Evolutionary conservation across 2,329 filamentous ascomycete species (phyloP), one percentile per base, ranked within the genome.

Genomic region (Cyphellophora europaea): DNA sequence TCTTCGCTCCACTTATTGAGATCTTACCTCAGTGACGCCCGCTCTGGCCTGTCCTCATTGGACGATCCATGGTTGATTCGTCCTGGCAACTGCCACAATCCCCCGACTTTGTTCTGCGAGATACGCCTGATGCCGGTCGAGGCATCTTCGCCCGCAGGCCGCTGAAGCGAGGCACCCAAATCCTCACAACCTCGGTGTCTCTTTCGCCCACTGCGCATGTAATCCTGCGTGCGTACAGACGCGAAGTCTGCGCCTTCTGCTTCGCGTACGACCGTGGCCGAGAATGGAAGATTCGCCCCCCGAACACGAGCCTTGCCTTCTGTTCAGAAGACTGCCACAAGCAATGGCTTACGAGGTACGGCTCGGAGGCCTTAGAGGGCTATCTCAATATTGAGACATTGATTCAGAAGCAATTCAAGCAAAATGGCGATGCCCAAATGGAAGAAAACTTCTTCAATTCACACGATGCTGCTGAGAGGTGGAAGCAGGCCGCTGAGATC

Each of bases 231-330:
- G 27, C 32, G 6, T 44, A 44, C 28, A 30, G 35, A 6, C 31
- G 33, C 21, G 41, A 44, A 34, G 41, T 44, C 14, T 44, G 41
- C 27, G 35, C 41, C 11, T 34, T 33, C 19, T 44, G 41, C 25
- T 44, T 44, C 25, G 13, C 33, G 6, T 44, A 44, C 28, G 31
- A 44, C 14, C 35, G 41, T 16, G 41, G 41, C 12, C 18, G 39
- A 10, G 19, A 38, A 16, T 44, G 41, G 41, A 44, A 44, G 21
- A 30, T 34, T 14, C 38, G 41, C 5, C 30, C 33, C 12, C 11
- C 27, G 11, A 13, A 35, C 5, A 18, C 23, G 6, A 35, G 29
- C 3, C 17, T 33, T n/a, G 35, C 32, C n/a, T 44, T 44, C 30
- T 44, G 41, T 29, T 25, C 27, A 11, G 29, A 28, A 4, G 11